A percentile compares a stretch with the other conserved stretches of the same genome.
These are phyloP conservation scores for Cercospora sp. DNA, from an alignment of 2,329 filamentous ascomycete genomes.

Conservation along the genomic window DNA sequence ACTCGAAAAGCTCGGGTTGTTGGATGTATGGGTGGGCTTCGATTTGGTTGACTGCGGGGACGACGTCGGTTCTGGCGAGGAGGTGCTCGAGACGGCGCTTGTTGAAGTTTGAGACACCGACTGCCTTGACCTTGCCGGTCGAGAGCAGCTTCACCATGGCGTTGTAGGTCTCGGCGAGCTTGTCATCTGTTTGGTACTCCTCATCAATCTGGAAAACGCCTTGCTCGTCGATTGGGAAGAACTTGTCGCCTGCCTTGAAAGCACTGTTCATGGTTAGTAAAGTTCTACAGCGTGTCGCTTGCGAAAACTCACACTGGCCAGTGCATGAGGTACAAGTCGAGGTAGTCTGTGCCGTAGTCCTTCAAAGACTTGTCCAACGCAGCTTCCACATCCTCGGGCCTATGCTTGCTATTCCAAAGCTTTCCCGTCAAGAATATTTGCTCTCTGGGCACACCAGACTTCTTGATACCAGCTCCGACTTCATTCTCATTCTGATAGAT, in stretches of 20 bases:
- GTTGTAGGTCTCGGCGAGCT: conserved; percentile 31
- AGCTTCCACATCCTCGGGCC: conserved; percentile 50
- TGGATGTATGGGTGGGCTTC: conserved; percentile 31
- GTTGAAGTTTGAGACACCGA: conserved; percentile 35
- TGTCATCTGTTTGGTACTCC: conserved; percentile 44
- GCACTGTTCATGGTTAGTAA: conserved; percentile 15
- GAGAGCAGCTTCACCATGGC: conserved; percentile 31
- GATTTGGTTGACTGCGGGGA: conserved; percentile 32
- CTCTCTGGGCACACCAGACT: conserved; percentile 31
- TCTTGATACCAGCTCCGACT: conserved; percentile 32
- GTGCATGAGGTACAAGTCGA: conserved; percentile 55
- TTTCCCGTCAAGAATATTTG: conserved; percentile 54
- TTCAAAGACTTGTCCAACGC: conserved; percentile 40
- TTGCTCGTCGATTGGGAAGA: conserved; percentile 46
- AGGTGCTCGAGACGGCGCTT: conserved; percentile 30
- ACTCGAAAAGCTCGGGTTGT: conserved; percentile 25
- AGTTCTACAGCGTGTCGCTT: too few species aligned
- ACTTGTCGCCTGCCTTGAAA: conserved; percentile 23
- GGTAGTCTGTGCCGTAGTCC: conserved; percentile 48
- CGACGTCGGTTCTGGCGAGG: conserved; percentile 22
- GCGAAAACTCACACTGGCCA: conserved; percentile 49
- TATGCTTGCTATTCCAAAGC: conserved; percentile 60
- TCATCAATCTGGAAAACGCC: conserved; percentile 32
- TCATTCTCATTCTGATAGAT: conserved; percentile 39
- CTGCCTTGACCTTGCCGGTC: conserved; percentile 33